These are phyloP conservation scores for Wilhelminamyces savonicus DNA, from an alignment of 805 yeast genomes.

Conservation along the genomic window DNA sequence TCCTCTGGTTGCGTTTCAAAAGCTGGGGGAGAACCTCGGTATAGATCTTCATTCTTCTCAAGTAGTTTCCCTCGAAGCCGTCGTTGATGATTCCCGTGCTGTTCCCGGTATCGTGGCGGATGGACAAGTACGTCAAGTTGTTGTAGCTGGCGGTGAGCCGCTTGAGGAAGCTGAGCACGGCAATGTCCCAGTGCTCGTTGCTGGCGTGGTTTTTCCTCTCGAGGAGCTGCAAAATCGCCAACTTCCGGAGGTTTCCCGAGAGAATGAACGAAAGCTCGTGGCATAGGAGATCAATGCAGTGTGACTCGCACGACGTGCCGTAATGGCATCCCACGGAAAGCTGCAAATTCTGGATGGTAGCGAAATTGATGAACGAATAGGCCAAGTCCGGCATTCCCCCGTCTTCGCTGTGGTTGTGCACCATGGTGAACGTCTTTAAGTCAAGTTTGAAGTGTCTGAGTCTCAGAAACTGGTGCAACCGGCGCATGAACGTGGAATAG, in stretches of 20 bases:
- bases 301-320: constrained; percentile 27
- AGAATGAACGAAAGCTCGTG: constrained; percentile 25
- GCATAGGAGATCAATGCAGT: constrained; percentile 40
- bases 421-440: constrained; percentile 17
- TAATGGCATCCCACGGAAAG: constrained; percentile 50
- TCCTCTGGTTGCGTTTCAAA: constrained; percentile 12
- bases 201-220: constrained; percentile 25
- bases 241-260: constrained; percentile 26
- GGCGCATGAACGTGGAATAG: no score
- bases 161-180: constrained; percentile 28
- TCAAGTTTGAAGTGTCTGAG: no score
- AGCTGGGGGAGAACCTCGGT: constrained; percentile 40
- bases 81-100: constrained; percentile 33
- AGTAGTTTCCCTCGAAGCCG: constrained; percentile 70
- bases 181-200: constrained; percentile 45
- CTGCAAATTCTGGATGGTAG: constrained; percentile 36
- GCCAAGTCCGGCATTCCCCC: no score
- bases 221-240: constrained; percentile 28
- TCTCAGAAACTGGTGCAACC: no score
- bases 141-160: constrained; percentile 1
- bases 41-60: constrained; percentile 51
- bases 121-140: constrained; percentile 35
- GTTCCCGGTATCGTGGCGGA: constrained; percentile 53
- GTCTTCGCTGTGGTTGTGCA: constrained; percentile 12
- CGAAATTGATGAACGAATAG: constrained; percentile 13